Base-by-base conservation (phyloP, 2,329 filamentous ascomycete species). In the Cordyceps sp. region DNA sequence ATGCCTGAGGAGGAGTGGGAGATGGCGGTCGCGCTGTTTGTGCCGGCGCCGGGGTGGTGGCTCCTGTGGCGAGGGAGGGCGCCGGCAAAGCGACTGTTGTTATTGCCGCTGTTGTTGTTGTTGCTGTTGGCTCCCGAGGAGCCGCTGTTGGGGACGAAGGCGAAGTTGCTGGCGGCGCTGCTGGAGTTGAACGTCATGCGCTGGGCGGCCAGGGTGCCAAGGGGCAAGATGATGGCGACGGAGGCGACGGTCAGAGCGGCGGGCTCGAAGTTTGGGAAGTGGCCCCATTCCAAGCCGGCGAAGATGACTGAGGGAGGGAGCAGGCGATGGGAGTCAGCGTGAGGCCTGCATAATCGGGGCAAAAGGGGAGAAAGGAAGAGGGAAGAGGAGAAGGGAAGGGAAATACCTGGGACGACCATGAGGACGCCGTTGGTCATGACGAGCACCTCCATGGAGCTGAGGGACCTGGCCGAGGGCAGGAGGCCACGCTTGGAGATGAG, bases 341-440 rank as follows among this genome's bases (percentile, higher is more conserved):
- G n/a, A n/a, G n/a, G n/a, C n/a, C n/a, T n/a, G n/a, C n/a, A n/a
- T n/a, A n/a, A n/a, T n/a, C n/a, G n/a, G n/a, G n/a, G n/a, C n/a
- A n/a, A n/a, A n/a, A n/a, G n/a, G n/a, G n/a, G n/a, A 3, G 4
- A 15, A 13, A 18, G 5, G 13, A 13, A 7, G 10, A 19, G 20
- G 17, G 19, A 15, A 10, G 10, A 12, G 4, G 4, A 12, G 13
- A n/a, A 24, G 25, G 10, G 26, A 14, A 12, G 16, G 15, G 13
- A 47, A 55, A 29, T 47, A 69, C 66, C 61, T n/a, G 66, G 67
- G 9, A 69, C 45, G 13, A 69, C 40, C 68, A 72, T 71, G 33
- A 73, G 50, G 2, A 69, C 39, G 10, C 65, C 66, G 24, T 72
- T 71, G 30, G 64, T 65, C 42, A 69, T 62, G 31, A 69, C 55